These are phyloP conservation scores for Neocucurbitaria cava DNA, from an alignment of 2,329 filamentous ascomycete species.

Conservation along the genomic window DNA sequence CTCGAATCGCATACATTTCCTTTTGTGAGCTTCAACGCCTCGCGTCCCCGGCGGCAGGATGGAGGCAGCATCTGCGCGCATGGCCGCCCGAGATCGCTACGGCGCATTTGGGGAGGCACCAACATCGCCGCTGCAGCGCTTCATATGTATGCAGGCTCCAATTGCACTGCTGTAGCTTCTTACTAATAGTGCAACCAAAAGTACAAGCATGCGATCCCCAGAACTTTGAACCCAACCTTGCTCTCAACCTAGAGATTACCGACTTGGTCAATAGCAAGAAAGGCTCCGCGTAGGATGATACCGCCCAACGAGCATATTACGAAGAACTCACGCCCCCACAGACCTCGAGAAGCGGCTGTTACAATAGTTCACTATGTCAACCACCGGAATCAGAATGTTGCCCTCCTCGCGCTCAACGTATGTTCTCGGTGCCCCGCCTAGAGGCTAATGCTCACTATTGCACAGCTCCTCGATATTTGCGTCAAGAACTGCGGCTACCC, in stretches of 20 bases:
- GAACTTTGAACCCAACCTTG: constrained; percentile 97
- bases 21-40: background rate
- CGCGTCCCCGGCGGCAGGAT: constrained; percentile 51
- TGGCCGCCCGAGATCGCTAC: constrained; percentile 94
- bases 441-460: constrained; percentile 28
- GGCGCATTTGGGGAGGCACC: constrained; percentile 79
- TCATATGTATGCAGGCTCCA: constrained; percentile 68
- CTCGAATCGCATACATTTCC: background rate
- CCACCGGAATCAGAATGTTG: constrained; percentile 94
- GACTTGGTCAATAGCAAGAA: constrained; percentile 98
- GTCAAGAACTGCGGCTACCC: constrained; percentile 99
- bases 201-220: constrained; percentile 94
- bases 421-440: constrained; percentile 34
- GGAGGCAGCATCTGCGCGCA: constrained; percentile 95
- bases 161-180: background rate
- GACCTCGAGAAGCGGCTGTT: constrained; percentile 89
- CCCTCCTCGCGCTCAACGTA: constrained; percentile 81
- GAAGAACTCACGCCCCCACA: constrained; percentile 41
- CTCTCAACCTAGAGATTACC: constrained; percentile 92
- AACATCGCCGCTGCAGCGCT: constrained; percentile 88
- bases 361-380: constrained; percentile 95
- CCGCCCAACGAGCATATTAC: background rate
- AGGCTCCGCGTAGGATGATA: constrained; percentile 72
- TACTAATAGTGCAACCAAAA: constrained; percentile 37
- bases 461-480: constrained; percentile 89